Evolutionary conservation across 2,329 filamentous ascomycete genomes (phyloP).

Genomic region (Harringtonia aguacate): DNA sequence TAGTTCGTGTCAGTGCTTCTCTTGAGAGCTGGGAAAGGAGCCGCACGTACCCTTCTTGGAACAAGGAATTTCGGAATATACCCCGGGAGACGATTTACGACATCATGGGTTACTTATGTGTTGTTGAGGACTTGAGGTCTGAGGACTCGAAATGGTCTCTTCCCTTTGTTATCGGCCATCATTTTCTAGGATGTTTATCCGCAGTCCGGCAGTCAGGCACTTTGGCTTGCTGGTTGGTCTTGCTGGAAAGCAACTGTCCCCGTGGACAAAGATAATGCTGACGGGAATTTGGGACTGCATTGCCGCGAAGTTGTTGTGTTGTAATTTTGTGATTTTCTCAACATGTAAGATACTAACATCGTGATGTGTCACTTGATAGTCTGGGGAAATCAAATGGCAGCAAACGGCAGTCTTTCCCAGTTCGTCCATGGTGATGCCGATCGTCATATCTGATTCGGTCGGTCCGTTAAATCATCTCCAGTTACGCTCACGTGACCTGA

Average conservation of each 20-base stretch:
- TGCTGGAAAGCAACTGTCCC: conserved; percentile 1
- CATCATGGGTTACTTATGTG: conserved; percentile 10
- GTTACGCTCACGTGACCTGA: too few species aligned
- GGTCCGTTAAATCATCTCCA: too few species aligned
- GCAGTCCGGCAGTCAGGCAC: too few species aligned
- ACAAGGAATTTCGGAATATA: conserved; percentile 14
- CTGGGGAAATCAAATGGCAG: too few species aligned
- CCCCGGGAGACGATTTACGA: conserved; percentile 12
- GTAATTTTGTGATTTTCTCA: too few species aligned
- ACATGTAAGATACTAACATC: too few species aligned
- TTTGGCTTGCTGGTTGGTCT: not conserved
- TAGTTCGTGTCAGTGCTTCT: conserved; percentile 3
- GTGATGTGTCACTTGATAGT: too few species aligned
- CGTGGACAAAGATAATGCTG: not conserved
- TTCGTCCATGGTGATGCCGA: too few species aligned
- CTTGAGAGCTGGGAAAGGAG: conserved; percentile 1
- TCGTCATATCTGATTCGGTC: too few species aligned
- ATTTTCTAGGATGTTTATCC: conserved; percentile 1
- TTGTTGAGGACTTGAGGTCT: conserved; percentile 6
- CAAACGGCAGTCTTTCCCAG: too few species aligned
- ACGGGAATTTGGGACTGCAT: conserved; percentile 1
- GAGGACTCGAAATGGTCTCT: not conserved
- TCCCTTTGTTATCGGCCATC: conserved; percentile 1
- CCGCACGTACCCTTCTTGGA: conserved; percentile 5
- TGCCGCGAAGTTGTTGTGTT: not conserved